Percentiles rank a stretch among this genome's conserved stretches.
phyloP scores from a whole-genome alignment of 345 rosid genomes.

The Eucalyptus sp. region DNA sequence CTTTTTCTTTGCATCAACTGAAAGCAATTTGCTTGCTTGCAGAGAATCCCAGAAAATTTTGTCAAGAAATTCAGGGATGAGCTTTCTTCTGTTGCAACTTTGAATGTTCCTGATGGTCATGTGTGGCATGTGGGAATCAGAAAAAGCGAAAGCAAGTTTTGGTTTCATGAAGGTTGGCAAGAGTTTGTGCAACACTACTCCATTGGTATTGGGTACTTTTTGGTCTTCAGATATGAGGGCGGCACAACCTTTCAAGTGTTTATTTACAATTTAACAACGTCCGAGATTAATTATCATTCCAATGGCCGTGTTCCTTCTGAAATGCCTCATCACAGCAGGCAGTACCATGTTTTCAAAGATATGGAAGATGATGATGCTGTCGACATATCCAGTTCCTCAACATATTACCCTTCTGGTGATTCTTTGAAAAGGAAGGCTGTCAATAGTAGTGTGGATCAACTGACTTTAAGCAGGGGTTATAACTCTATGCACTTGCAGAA shows the following conservation, averaged over 20 bases:
- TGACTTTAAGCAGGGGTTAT: neutral
- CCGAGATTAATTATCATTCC: conserved; percentile 18
- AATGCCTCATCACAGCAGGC: conserved; percentile 1
- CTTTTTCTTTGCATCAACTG: neutral
- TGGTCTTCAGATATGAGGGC: conserved; percentile 25
- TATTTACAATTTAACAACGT: conserved; percentile 16
- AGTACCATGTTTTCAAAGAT: conserved; percentile 2
- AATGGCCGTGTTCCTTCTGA: neutral
- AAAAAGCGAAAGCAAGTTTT: conserved; percentile 5
- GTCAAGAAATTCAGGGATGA: conserved; percentile 14
- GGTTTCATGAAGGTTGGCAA: conserved; percentile 34
- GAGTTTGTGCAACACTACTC: conserved; percentile 21
- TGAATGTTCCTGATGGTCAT: conserved; percentile 15
- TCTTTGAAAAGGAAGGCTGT: conserved; percentile 4
- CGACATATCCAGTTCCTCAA: neutral
- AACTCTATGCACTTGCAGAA: neutral
- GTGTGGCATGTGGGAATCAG: conserved; percentile 21
- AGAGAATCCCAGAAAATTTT: conserved; percentile 30
- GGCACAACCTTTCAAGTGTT: conserved; percentile 15
- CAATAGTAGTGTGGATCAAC: neutral
- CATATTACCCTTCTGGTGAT: neutral
- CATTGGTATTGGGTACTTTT: conserved; percentile 9
- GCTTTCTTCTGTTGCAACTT: conserved; percentile 15
- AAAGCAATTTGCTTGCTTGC: neutral
- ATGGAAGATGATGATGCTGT: conserved; percentile 12